Conservation (phyloP, 495 filamentous ascomycete species). For the Penicillium riverlandense region DNA sequence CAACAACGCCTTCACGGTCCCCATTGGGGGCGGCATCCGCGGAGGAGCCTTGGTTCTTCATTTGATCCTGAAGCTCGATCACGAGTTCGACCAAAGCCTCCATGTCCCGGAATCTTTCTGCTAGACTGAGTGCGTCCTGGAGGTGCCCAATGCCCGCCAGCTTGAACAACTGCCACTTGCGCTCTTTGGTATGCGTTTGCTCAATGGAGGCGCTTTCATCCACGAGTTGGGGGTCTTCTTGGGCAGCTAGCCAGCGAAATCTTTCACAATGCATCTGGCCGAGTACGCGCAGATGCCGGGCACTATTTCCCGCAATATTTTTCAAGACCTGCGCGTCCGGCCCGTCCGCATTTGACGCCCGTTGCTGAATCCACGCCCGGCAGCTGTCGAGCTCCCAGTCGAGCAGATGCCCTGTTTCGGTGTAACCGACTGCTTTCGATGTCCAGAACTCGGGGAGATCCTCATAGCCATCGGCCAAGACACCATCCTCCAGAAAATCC, state of each 20-base stretch:
- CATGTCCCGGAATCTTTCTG: slow-evolving; percentile 66
- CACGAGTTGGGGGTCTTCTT: slow-evolving; percentile 36
- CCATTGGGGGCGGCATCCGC: slow-evolving; percentile 4
- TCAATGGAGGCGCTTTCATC: slow-evolving; percentile 41
- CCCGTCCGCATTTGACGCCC: slow-evolving; percentile 17
- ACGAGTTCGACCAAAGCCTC: slow-evolving; percentile 60
- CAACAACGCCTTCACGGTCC: slow-evolving; percentile 24
- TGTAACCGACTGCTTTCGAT: slow-evolving; percentile 38
- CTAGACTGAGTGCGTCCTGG: slow-evolving; percentile 61
- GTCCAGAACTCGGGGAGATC: slow-evolving; percentile 78
- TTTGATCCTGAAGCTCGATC: slow-evolving; percentile 39
- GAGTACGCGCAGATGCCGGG: slow-evolving; percentile 47
- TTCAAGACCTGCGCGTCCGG: slow-evolving; percentile 28
- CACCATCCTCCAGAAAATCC: slow-evolving; percentile 59
- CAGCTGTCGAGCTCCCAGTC: slow-evolving; percentile 38
- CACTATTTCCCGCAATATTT: slow-evolving; percentile 46
- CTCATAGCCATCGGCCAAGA: slow-evolving; percentile 52
- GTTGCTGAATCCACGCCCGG: slow-evolving; percentile 33
- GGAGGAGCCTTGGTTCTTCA: slow-evolving; percentile 10
- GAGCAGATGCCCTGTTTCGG: slow-evolving; percentile 43
- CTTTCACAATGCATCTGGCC: slow-evolving; percentile 58
- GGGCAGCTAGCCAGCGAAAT: slow-evolving; percentile 49
- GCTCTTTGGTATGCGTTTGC: slow-evolving; percentile 43
- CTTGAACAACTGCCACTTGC: slow-evolving; percentile 50
- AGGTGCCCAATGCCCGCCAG: slow-evolving; percentile 63